Base-by-base conservation (phyloP, 1,284 basidiomycete genomes). In the Somion occarium region DNA sequence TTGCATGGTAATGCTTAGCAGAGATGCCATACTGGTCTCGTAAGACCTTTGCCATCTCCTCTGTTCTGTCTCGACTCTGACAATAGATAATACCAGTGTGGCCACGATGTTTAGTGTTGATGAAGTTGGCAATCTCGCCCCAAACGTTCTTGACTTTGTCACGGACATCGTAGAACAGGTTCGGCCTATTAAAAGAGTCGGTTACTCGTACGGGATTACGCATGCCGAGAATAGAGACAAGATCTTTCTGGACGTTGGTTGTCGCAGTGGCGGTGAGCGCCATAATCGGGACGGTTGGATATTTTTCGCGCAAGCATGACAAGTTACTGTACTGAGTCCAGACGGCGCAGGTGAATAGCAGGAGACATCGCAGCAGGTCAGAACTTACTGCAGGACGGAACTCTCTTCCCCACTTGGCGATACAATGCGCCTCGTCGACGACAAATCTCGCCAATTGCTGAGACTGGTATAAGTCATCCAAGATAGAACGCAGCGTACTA, bases 261-360 rank as follows among this genome's bases (percentile, higher is more conserved):
- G 89, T 92, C 1, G 95, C 97, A 0, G 96, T 98, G 1, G 94
- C 97, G 0, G 97, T 98, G 44, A 99, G 76, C 0, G 96, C 97
- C 82, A 98, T 98, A 62, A 99, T 88, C 0, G 96, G 96, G 1
- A 95, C 79, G 2, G 73, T 65, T 0, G 91, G 89, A 68, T 84
- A 98, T 11, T 80, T 76, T 19, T 76, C 67, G 26, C 93, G 85
- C 38, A 98, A 74, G 12, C 74, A 65, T 15, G 81, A 80, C 23
- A 99, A 73, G 25, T 74, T 70, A 43, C 79, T 75, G 61, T 93
- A 90, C 88, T 90, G 55, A 49, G 52, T 52, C 45, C 48, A 45
- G 52, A 25, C 64, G 65, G 15, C 52, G 26, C 41, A 51, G 27
- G 38, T 38, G n/a, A 23, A 50, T 23, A 7, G 20, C 13, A 7